Base-by-base conservation (phyloP, 805 yeast species). In the Teunomyces aglyptinius region DNA sequence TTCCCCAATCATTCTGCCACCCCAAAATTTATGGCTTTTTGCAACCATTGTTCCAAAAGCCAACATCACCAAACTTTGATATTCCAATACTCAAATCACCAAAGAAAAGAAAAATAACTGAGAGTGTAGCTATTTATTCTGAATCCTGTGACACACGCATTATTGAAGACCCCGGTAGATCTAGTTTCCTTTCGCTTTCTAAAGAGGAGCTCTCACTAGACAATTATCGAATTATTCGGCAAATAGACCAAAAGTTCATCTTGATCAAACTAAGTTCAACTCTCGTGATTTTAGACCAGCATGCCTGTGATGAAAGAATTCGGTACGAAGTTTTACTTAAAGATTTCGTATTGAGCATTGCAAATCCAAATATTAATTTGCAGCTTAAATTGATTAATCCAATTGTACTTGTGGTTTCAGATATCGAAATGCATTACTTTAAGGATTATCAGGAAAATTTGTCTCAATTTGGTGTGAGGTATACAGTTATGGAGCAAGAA, bases 281-380 rank as follows among this genome's bases (percentile, higher is more conserved):
- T 0, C 53, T 80, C 12, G 60, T 79, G 16, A 64, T 80, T 1
- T 55, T 86, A 4, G 96, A 89, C 58, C 96, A 89, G 56, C 96
- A 89, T 68, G 96, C 96, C 0, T 80, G 85, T 45, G 95, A 86
- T 63, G 96, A 89, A 58, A 63, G 96, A 45, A 70, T 86, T 0
- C 70, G 71, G 39, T 76, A 85, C 2, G 96, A 89, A 54, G 43
- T 49, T 1, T 55, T 75, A 10, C 63, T 80, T n/a, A 51, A 59
- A 28, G 70, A 69, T 2, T 68, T 71, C 45, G 55, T 79, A 2
- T 38, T 49, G 5, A 49, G 51, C 7, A 68, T 64, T 1, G 29
- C 58, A 4, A 60, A 60, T 11, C 46, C 47, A 6, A 11, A 26
- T 13, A 29, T 43, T 11, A 47, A 51, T 20, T 35, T 54, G 11